Base-by-base conservation (phyloP, 352 stramenopile species). In the Pythium inflatum region DNA sequence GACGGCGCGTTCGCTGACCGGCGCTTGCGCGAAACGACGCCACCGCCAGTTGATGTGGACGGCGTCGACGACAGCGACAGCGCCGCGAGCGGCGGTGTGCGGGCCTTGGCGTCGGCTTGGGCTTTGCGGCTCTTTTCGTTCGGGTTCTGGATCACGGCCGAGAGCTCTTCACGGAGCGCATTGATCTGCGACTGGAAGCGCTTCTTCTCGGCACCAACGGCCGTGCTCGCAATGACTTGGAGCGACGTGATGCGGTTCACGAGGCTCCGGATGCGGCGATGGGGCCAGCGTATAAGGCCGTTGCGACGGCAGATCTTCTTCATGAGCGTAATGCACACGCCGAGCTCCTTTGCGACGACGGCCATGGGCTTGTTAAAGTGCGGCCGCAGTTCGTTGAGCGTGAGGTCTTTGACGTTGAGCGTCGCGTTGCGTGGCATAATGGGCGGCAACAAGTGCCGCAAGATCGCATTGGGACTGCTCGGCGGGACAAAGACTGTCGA, bases 281-380 rank as follows among this genome's bases (percentile, higher is more conserved):
- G 87, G n/a, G 87, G 87, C 87, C 87, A 94, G 11, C 87, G 87
- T 46, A 85, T 71, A 50, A 94, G 81, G 11, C 87, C 87, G 64
- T 94, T 94, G 63, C 83, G 82, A 36, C 87, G 85, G 55, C 87
- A 94, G 55, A 94, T 94, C 55, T 94, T 94, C 75, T 94, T 94
- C 82, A 94, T 91, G 50, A 94, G 74, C 49, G 87, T 94, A 71
- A 94, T 93, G 58, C 87, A 94, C 27, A 94, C 85, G 33, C 87
- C 87, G 53, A 94, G 73, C 51, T 93, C 87, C 57, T 94, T 92
- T 24, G 85, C 87, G 11, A 94, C 87, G 9, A 86, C 82, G 1
- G 85, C 81, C 84, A 94, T 93, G 7, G 87, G 87, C 56, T 93
- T 93, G 73, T 94, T 93, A 51, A 94, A 94, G 67, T 93, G 85